phyloP scores from a whole-genome alignment of 805 yeast species.

The Komagataella mondaviorum region DNA sequence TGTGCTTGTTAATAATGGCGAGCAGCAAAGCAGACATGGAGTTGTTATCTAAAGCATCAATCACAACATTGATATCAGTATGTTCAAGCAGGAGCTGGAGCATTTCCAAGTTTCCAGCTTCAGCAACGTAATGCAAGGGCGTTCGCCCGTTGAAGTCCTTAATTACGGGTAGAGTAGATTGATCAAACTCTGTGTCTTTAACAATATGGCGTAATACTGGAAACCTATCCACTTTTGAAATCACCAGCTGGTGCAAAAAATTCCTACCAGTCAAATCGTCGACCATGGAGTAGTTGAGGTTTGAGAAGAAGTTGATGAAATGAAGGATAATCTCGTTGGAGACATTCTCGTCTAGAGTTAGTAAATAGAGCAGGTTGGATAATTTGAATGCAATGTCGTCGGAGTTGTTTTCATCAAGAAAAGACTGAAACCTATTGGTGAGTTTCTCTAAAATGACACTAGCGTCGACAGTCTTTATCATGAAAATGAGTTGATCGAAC shows the following conservation, averaged over 20 bases:
- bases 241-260: slow-evolving; percentile 56
- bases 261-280: slow-evolving; percentile 69
- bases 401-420: slow-evolving; percentile 1
- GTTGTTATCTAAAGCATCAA: slow-evolving; percentile 51
- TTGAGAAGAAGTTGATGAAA: slow-evolving; percentile 36
- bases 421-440: slow-evolving; percentile 16
- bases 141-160: slow-evolving; percentile 65
- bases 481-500: slow-evolving; percentile 44
- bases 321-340: slow-evolving; percentile 27
- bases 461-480: slow-evolving; percentile 15
- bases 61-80: slow-evolving; percentile 12
- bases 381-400: slow-evolving; percentile 20
- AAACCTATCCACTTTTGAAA: slow-evolving; percentile 2
- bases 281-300: slow-evolving; percentile 36
- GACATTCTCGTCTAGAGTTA: slow-evolving; percentile 52
- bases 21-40: slow-evolving; percentile 74
- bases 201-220: slow-evolving; percentile 14
- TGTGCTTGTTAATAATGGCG: slow-evolving; percentile 60
- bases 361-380: slow-evolving; percentile 60
- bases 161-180: slow-evolving; percentile 5
- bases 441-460: neutral
- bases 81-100: slow-evolving; percentile 21
- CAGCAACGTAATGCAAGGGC: slow-evolving; percentile 81
- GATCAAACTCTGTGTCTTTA: slow-evolving; percentile 1
- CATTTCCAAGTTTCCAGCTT: slow-evolving; percentile 32